These are phyloP conservation scores for Nemania bipapillata DNA, from an alignment of 2,329 filamentous ascomycete genomes.

Conservation along the genomic window DNA sequence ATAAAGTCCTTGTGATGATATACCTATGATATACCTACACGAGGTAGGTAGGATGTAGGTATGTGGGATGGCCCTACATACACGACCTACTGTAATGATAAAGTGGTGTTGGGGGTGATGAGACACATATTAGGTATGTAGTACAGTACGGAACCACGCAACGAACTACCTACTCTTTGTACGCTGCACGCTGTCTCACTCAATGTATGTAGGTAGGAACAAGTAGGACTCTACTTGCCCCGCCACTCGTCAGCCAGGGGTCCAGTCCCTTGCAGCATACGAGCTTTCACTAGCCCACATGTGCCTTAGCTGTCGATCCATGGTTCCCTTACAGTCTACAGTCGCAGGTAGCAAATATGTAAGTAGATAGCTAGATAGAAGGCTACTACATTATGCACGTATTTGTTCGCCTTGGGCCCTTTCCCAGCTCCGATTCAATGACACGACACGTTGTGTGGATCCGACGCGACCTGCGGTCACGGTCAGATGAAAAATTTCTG, in stretches of 20 bases:
- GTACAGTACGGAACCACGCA: background rate
- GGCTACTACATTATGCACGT: background rate
- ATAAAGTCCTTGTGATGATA: constrained; percentile 3
- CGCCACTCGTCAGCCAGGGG: constrained; percentile 20
- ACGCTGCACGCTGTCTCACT: constrained; percentile 11
- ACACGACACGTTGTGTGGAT: background rate
- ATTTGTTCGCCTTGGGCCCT: constrained; percentile 8
- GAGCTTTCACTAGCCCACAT: constrained; percentile 28
- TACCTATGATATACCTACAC: background rate
- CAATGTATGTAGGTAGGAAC: background rate
- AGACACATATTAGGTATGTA: background rate
- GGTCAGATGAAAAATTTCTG: constrained; percentile 25
- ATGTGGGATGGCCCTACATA: background rate
- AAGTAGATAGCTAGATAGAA: background rate
- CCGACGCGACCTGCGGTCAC: constrained; percentile 19
- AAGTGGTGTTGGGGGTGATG: background rate
- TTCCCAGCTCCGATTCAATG: background rate
- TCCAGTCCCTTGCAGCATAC: constrained; percentile 35
- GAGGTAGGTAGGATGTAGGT: background rate
- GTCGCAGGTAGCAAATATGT: too few relatives aligned
- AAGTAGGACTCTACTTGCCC: background rate
- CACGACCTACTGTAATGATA: background rate
- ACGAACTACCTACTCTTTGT: background rate
- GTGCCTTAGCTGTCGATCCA: constrained; percentile 29
- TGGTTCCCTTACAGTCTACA: background rate